A percentile compares a stretch with the other conserved stretches of the same genome.
These are phyloP conservation scores for Amphicarpaea edgeworthii DNA, from an alignment of 306 rosid genomes.

Conservation along the genomic window DNA sequence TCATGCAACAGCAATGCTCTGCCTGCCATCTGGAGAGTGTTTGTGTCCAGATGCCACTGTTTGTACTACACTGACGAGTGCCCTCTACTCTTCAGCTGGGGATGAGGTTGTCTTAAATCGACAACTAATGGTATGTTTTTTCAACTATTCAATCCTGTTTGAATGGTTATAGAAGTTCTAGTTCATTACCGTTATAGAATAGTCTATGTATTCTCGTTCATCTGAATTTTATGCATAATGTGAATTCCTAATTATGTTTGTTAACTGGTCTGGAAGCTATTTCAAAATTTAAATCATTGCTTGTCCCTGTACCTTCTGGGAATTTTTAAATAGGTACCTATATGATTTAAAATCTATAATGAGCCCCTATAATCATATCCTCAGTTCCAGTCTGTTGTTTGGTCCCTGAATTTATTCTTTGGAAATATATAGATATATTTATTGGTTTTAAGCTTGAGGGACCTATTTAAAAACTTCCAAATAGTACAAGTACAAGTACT, in stretches of 20 bases:
- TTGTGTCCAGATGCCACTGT: slow-evolving; percentile 89
- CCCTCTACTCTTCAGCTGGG: slow-evolving; percentile 79
- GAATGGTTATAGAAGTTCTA: not conserved
- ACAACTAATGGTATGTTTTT: slow-evolving; percentile 73
- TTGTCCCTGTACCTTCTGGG: not conserved
- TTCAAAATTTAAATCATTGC: not conserved
- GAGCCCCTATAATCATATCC: not conserved
- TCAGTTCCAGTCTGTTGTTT: not conserved
- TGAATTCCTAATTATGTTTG: slow-evolving; percentile 3
- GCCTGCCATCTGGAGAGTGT: slow-evolving; percentile 95
- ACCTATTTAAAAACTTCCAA: not conserved
- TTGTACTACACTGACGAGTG: slow-evolving; percentile 82
- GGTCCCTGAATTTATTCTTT: not conserved
- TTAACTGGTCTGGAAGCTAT: slow-evolving; percentile 12
- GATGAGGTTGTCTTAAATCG: slow-evolving; percentile 74
- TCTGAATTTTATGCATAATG: slow-evolving; percentile 5
- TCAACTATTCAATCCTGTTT: slow-evolving; percentile 22
- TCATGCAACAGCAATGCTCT: slow-evolving; percentile 92
- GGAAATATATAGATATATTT: not conserved
- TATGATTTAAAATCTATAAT: not conserved
- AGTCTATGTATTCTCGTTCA: not conserved
- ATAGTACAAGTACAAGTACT: not conserved
- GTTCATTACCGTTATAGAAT: not conserved
- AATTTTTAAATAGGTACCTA: slow-evolving; percentile 1
- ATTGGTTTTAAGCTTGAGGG: not conserved